Evolutionary conservation across 768 basidiomycete genomes (phyloP).

Genomic region (Podaxis sp.): DNA sequence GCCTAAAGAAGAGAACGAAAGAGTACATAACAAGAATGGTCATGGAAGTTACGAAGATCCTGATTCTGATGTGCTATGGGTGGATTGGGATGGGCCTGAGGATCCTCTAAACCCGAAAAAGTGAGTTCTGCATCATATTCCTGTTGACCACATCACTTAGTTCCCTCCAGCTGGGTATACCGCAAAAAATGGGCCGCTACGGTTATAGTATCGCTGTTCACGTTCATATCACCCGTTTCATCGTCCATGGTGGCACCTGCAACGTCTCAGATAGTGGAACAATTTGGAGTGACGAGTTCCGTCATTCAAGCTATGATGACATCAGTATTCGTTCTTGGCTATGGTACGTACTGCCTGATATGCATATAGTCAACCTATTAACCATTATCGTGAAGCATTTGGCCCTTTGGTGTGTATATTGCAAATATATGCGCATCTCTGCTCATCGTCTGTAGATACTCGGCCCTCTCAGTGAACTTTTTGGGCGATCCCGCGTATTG

Average conservation of each 20-base stretch:
- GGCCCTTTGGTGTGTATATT: slow-evolving; percentile 43
- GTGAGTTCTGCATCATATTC: slow-evolving; percentile 28
- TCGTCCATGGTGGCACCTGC: slow-evolving; percentile 80
- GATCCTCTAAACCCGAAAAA: slow-evolving; percentile 62
- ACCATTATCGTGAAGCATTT: slow-evolving; percentile 37
- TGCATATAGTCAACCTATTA: neutral
- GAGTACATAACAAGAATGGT: neutral
- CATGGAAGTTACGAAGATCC: neutral
- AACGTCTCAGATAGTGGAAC: slow-evolving; percentile 42
- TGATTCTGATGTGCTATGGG: slow-evolving; percentile 31
- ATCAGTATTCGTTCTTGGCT: slow-evolving; percentile 54
- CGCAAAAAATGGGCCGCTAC: slow-evolving; percentile 65
- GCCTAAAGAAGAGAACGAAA: slow-evolving; percentile 5
- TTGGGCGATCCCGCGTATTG: slow-evolving; percentile 60
- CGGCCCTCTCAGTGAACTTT: slow-evolving; percentile 73
- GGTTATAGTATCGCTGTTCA: slow-evolving; percentile 62
- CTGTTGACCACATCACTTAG: neutral
- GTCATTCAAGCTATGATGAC: slow-evolving; percentile 56
- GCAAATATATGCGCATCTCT: neutral
- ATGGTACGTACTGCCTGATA: slow-evolving; percentile 38
- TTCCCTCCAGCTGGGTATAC: slow-evolving; percentile 45
- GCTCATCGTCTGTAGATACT: slow-evolving; percentile 30
- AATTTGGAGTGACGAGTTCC: slow-evolving; percentile 54
- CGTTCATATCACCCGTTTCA: slow-evolving; percentile 67
- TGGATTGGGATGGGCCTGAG: slow-evolving; percentile 65